A percentile compares a stretch with the other conserved stretches of the same genome.
Evolutionary conservation across 495 filamentous ascomycete genomes (phyloP).

Genomic region (Cercophora scortea): DNA sequence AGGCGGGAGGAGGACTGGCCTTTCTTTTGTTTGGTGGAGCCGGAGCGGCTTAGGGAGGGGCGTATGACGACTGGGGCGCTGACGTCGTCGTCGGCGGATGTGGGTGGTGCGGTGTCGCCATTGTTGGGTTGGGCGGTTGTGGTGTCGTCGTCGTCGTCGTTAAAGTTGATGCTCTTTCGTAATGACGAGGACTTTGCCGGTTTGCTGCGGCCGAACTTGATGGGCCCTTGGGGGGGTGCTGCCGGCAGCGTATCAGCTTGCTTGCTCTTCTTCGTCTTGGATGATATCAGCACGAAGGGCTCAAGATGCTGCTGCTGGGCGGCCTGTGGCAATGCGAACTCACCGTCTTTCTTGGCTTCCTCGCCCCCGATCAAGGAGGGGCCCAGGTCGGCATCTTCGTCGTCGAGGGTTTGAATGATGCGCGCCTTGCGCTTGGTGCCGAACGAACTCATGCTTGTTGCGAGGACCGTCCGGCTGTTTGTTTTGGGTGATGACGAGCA

Average conservation of each 20-base stretch:
- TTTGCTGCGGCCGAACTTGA: constrained; percentile 37
- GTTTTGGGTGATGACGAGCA: background rate
- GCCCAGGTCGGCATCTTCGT: constrained; percentile 39
- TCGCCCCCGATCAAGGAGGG: constrained; percentile 20
- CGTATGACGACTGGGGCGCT: constrained; percentile 28
- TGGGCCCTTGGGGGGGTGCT: constrained; percentile 24
- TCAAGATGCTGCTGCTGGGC: background rate
- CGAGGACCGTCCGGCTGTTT: background rate
- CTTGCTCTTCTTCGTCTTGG: constrained; percentile 17
- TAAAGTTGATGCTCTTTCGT: constrained; percentile 40
- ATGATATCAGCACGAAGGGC: constrained; percentile 21
- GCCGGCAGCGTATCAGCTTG: constrained; percentile 29
- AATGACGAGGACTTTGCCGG: constrained; percentile 42
- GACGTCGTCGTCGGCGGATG: constrained; percentile 29
- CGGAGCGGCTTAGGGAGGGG: constrained; percentile 26
- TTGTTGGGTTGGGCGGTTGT: background rate
- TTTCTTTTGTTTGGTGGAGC: constrained; percentile 44
- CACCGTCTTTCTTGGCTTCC: constrained; percentile 26
- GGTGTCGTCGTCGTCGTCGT: constrained; percentile 24
- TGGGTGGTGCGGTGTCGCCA: constrained; percentile 6
- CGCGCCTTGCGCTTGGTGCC: constrained; percentile 63
- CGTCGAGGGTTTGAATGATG: constrained; percentile 63
- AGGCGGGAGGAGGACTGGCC: constrained; percentile 61
- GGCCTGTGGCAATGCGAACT: constrained; percentile 8
- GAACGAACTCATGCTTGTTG: constrained; percentile 52